phyloP scores from a whole-genome alignment of 2,329 filamentous ascomycete genomes.

The Diplodia corticola region DNA sequence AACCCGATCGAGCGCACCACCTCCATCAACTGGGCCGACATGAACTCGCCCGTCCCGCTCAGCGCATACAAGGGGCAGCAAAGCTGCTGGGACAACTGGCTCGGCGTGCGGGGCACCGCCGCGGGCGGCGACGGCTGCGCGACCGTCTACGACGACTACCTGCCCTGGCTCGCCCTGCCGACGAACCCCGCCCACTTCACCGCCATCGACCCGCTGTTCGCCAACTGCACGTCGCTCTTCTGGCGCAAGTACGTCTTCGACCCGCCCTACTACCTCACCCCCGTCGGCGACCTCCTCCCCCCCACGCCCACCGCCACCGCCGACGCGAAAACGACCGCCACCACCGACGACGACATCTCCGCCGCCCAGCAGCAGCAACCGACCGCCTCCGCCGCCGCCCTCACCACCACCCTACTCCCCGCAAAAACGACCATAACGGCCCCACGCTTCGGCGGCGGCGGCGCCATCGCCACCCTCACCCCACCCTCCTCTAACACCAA shows the following conservation, averaged over 20 bases:
- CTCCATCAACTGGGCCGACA: slow-evolving; percentile 11
- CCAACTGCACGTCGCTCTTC: slow-evolving; percentile 4
- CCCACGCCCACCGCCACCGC: not conserved
- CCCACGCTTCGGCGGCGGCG: not conserved
- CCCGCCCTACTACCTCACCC: slow-evolving; percentile 3
- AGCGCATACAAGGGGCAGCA: slow-evolving; percentile 3
- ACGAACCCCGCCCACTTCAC: slow-evolving; percentile 13
- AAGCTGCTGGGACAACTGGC: slow-evolving; percentile 12
- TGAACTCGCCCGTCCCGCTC: slow-evolving; percentile 12
- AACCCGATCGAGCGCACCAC: not conserved
- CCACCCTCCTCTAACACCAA: too few species aligned
- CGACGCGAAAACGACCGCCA: not conserved
- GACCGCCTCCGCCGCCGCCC: not conserved
- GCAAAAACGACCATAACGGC: not conserved
- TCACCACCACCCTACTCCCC: not conserved
- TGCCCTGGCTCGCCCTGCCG: slow-evolving; percentile 12
- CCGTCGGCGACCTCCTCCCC: slow-evolving; percentile 1
- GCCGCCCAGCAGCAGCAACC: not conserved
- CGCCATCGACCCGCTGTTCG: slow-evolving; percentile 3
- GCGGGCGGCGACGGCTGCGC: slow-evolving; percentile 4
- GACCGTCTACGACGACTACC: slow-evolving; percentile 20
- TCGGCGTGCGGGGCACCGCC: slow-evolving; percentile 1
- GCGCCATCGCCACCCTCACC: slow-evolving; percentile 4
- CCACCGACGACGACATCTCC: not conserved
- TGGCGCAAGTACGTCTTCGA: slow-evolving; percentile 19